A percentile compares a stretch with the other conserved stretches of the same genome.
phyloP scores from a whole-genome alignment of 1,284 basidiomycete genomes.

The Phellopilus nigrolimitatus region DNA sequence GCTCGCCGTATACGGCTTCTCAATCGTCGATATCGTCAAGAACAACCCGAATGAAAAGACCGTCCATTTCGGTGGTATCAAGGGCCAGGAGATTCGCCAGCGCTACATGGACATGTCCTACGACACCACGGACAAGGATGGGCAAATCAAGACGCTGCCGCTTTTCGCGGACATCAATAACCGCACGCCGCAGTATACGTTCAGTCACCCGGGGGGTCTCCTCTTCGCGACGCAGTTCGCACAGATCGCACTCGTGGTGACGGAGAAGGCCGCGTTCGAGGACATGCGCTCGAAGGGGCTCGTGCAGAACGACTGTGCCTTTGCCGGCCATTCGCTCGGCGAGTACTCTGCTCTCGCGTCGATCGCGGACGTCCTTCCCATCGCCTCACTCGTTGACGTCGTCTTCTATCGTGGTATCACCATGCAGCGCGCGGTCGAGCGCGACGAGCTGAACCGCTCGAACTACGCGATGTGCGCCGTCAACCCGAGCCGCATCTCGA shows the following conservation, averaged over 20 bases:
- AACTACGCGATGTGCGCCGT: conserved; percentile 99
- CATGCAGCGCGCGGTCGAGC: conserved; percentile 97
- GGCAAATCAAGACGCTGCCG: conserved; percentile 90
- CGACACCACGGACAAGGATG: conserved; percentile 93
- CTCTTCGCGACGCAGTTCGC: conserved; percentile 98
- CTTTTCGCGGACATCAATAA: conserved; percentile 91
- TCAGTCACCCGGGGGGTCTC: conserved; percentile 92
- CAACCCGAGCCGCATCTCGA: conserved; percentile 93
- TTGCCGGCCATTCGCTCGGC: conserved; percentile 96
- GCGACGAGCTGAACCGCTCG: conserved; percentile 87
- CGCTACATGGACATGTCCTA: conserved; percentile 99
- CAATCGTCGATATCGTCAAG: conserved; percentile 97
- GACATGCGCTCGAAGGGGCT: conserved; percentile 97
- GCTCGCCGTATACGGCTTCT: conserved; percentile 93
- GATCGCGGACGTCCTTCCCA: conserved; percentile 92
- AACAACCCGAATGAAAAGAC: conserved; percentile 97
- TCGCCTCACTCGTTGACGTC: conserved; percentile 95
- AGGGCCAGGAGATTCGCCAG: conserved; percentile 95
- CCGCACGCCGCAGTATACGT: conserved; percentile 93
- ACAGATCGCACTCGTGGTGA: conserved; percentile 96
- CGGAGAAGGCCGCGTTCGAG: conserved; percentile 96
- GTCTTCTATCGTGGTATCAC: conserved; percentile 99
- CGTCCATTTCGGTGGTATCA: conserved; percentile 98
- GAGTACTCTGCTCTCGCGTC: conserved; percentile 98
- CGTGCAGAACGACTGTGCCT: conserved; percentile 87